phyloP scores from a whole-genome alignment of 306 rosid species.

The Trifolium repens region DNA sequence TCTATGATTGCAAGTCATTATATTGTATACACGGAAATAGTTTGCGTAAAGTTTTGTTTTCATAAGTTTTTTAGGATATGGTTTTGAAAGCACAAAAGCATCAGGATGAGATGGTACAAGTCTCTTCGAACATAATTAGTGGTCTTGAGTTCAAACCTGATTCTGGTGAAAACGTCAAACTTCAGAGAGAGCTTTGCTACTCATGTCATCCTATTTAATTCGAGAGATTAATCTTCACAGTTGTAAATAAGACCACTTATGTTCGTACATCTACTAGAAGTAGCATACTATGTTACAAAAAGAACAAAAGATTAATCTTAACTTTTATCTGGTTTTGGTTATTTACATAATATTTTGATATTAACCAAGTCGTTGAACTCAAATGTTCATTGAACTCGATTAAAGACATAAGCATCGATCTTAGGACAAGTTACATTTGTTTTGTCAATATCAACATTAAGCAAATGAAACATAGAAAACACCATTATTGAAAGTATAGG shows the following conservation, averaged over 20 bases:
- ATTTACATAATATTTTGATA: constrained; percentile 17
- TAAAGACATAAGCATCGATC: too few species aligned
- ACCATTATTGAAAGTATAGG: constrained; percentile 31
- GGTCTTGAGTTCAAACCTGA: neutral
- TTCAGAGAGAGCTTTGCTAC: neutral
- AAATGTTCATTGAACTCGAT: neutral
- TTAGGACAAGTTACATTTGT: constrained; percentile 17
- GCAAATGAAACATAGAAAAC: constrained; percentile 24
- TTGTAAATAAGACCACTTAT: neutral
- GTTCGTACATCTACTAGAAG: constrained; percentile 3
- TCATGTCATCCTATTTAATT: neutral
- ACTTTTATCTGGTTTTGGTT: neutral
- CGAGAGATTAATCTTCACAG: neutral
- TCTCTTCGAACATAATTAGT: neutral
- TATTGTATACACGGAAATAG: constrained; percentile 27
- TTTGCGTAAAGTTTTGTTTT: constrained; percentile 9
- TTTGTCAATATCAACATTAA: constrained; percentile 1
- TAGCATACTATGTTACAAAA: constrained; percentile 6
- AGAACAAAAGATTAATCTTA: constrained; percentile 1
- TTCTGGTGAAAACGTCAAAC: neutral
- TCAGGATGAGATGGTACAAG: neutral
- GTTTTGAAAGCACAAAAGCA: neutral
- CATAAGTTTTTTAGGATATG: constrained; percentile 21
- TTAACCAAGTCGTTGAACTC: neutral
- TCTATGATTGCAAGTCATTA: constrained; percentile 38